Evolutionary conservation across 2,329 filamentous ascomycete genomes (phyloP).

Genomic region (Aspergillus sp.): DNA sequence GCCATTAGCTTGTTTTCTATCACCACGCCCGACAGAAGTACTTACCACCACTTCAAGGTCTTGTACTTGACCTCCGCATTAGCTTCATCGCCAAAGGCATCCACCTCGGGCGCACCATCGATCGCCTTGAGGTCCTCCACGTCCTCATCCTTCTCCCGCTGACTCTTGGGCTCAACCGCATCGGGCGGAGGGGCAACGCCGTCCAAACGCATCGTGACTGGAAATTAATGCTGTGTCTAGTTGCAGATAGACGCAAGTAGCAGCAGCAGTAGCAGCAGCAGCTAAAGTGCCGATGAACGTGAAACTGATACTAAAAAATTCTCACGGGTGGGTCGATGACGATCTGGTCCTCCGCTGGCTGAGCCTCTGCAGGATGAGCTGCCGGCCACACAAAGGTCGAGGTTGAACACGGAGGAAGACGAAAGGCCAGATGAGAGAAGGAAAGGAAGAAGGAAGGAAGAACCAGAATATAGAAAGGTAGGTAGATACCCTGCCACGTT

Average conservation of each 20-base stretch:
- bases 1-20: slow-evolving; percentile 36
- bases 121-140: slow-evolving; percentile 19
- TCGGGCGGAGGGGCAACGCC: slow-evolving; percentile 13
- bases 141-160: slow-evolving; percentile 10
- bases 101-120: slow-evolving; percentile 14
- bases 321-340: background rate
- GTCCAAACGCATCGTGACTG: slow-evolving; percentile 1
- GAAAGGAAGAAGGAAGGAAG: background rate
- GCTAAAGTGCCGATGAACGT: background rate
- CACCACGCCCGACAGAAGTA: background rate
- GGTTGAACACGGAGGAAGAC: background rate
- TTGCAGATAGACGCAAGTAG: background rate
- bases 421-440: background rate
- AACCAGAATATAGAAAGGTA: background rate
- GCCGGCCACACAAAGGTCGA: background rate
- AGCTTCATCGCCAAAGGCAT: slow-evolving; percentile 39
- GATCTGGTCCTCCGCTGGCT: background rate
- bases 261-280: background rate
- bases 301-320: background rate
- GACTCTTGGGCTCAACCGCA: slow-evolving; percentile 18
- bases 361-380: background rate
- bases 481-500: background rate
- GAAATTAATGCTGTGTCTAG: background rate
- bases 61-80: slow-evolving; percentile 49
- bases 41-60: slow-evolving; percentile 47